Percentiles rank a stretch among this genome's conserved stretches.
Evolutionary conservation across 1,284 basidiomycete genomes (phyloP).

Genomic region (Somion occarium): DNA sequence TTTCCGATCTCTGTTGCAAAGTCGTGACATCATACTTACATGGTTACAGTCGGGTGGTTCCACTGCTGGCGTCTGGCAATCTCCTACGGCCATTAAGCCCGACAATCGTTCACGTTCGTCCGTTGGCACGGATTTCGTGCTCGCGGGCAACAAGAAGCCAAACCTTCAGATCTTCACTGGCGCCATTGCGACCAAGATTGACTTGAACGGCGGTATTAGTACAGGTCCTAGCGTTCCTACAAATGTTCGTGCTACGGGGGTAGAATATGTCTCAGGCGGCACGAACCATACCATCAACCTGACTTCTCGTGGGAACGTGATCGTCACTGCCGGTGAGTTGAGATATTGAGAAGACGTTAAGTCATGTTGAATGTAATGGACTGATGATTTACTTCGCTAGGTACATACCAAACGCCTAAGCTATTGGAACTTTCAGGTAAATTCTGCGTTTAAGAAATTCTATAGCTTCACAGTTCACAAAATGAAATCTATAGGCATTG

Average conservation of each 20-base stretch:
- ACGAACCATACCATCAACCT: not conserved
- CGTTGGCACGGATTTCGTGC: not conserved
- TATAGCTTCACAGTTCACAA: conserved; percentile 31
- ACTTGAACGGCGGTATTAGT: not conserved
- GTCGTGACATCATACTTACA: not conserved
- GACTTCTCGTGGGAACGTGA: not conserved
- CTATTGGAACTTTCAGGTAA: not conserved
- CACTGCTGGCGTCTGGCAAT: not conserved
- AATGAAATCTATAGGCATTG: conserved; percentile 40
- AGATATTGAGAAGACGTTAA: too few species aligned
- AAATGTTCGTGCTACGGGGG: not conserved
- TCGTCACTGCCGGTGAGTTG: not conserved
- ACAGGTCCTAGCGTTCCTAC: not conserved
- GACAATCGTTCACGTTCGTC: not conserved
- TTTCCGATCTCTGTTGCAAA: not conserved
- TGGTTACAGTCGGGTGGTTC: not conserved
- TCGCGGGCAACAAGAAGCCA: not conserved
- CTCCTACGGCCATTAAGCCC: not conserved
- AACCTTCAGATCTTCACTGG: not conserved
- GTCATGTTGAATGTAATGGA: not conserved
- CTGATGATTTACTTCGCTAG: not conserved
- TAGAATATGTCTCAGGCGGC: not conserved
- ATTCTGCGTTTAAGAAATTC: conserved; percentile 12
- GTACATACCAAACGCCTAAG: not conserved
- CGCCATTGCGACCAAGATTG: not conserved